phyloP scores from a whole-genome alignment of 1,284 basidiomycete genomes.

The Thelephora terrestris region DNA sequence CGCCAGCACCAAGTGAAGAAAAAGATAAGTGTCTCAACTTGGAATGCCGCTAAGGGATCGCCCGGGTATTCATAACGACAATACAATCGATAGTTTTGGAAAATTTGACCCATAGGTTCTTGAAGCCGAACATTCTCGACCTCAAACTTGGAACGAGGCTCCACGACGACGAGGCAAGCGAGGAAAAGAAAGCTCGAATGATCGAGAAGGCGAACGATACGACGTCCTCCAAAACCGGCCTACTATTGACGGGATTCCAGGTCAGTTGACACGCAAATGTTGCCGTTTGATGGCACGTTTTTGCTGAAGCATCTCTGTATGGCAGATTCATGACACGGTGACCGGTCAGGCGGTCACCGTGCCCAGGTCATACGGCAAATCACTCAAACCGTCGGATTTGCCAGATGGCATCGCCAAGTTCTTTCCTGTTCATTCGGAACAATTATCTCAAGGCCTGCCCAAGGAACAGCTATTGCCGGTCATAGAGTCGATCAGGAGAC shows the following conservation, averaged over 20 bases:
- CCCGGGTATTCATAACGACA: slow-evolving; percentile 8
- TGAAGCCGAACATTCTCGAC: slow-evolving; percentile 81
- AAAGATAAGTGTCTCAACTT: slow-evolving; percentile 38
- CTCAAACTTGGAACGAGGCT: slow-evolving; percentile 87
- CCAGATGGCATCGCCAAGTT: slow-evolving; percentile 68
- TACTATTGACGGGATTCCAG: slow-evolving; percentile 85
- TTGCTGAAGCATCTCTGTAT: neutral
- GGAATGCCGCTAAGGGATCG: slow-evolving; percentile 2
- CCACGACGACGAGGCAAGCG: slow-evolving; percentile 58
- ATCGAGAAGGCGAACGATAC: slow-evolving; percentile 56
- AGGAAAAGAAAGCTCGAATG: slow-evolving; percentile 79
- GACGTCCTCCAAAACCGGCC: slow-evolving; percentile 67
- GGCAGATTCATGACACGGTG: slow-evolving; percentile 64
- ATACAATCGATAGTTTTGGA: slow-evolving; percentile 75
- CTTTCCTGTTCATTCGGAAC: slow-evolving; percentile 47
- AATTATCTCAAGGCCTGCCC: slow-evolving; percentile 6
- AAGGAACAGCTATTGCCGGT: slow-evolving; percentile 33
- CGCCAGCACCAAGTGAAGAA: slow-evolving; percentile 17
- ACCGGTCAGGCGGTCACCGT: slow-evolving; percentile 46
- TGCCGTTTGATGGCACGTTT: neutral
- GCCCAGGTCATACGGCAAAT: slow-evolving; percentile 76
- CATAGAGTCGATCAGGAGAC: slow-evolving; percentile 44
- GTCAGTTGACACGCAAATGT: slow-evolving; percentile 31
- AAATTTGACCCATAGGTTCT: slow-evolving; percentile 69
- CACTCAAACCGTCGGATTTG: slow-evolving; percentile 58